Evolutionary conservation across 2,329 filamentous ascomycete genomes (phyloP), one percentile per base, ranked within the genome.

Genomic region (Tolypocladium amazonense): DNA sequence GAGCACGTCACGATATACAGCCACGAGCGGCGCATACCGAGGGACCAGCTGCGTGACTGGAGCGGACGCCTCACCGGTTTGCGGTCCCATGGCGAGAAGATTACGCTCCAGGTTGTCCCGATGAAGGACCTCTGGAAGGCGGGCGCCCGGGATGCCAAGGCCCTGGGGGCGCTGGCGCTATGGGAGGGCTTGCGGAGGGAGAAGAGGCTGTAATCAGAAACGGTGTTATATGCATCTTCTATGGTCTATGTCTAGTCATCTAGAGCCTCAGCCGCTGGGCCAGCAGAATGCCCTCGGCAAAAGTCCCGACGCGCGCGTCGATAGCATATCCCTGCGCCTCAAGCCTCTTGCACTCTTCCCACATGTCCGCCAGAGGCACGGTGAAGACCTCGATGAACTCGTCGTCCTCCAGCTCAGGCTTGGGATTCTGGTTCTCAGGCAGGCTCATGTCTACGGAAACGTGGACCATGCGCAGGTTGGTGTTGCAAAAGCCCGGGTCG

Each of bases 371-470:
- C 52, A 93, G 69, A 7, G 85, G 86, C 9, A 90, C 79, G 11
- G 82, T 83, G 67, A 93, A 92, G 39, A 87, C 86, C 70, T 92
- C 88, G 68, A 93, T 92, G 69, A 92, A 92, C 73, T 93, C 89
- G 63, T 85, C 87, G 33, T 92, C 89, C 69, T 93, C 89, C 8
- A 92, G 78, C 68, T 88, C 76, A 0, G 89, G 86, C 70, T 85
- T 79, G 1, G 84, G 84, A 58, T 88, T 78, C 69, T 87, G 81
- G 69, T 93, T 93, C 66, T 85, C 85, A 0, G 87, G 81, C 1
- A 85, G 75, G 5, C 75, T 79, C 79, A 89, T 83, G 71, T 93
- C 88, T 63, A 93, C 83, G 1, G 78, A 81, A 50, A 92, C 83
- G 68, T 92, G 88, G 18, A 92, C 84, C 81, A 88, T 86, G 59